A percentile compares a stretch with the other conserved stretches of the same genome.
phyloP scores from a whole-genome alignment of 1,284 basidiomycete genomes.

The Marasmius fiardii region DNA sequence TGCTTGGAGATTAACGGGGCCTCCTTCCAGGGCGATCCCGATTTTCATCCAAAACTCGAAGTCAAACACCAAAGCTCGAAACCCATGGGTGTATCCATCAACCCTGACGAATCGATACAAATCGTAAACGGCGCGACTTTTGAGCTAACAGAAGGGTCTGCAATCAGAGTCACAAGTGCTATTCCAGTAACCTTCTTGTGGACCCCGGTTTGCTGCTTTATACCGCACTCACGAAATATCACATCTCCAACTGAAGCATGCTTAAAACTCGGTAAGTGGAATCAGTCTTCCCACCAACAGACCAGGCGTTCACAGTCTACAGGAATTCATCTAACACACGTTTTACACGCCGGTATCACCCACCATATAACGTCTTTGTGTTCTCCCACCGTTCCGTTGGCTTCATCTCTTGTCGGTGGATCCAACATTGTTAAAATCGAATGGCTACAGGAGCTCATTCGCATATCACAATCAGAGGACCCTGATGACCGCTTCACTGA shows the following conservation, averaged over 20 bases:
- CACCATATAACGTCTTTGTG: constrained; percentile 58
- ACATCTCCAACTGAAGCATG: constrained; percentile 40
- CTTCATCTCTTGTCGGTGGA: constrained; percentile 52
- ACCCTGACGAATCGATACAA: not conserved
- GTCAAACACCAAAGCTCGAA: not conserved
- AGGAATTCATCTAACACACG: constrained; percentile 55
- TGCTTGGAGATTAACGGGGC: not conserved
- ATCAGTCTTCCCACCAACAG: not conserved
- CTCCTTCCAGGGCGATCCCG: not conserved
- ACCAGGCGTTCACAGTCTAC: not conserved
- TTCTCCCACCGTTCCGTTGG: constrained; percentile 42
- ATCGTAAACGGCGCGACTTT: not conserved
- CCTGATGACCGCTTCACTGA: constrained; percentile 32
- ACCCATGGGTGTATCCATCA: not conserved
- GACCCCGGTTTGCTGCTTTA: constrained; percentile 50
- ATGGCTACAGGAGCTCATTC: constrained; percentile 59
- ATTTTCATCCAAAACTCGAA: not conserved
- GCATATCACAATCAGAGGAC: constrained; percentile 30
- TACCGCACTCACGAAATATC: constrained; percentile 21
- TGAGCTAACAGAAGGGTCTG: not conserved
- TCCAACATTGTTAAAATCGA: constrained; percentile 57
- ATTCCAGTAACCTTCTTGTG: constrained; percentile 38
- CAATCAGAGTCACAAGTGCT: not conserved
- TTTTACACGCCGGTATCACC: constrained; percentile 42
- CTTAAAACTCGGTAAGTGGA: constrained; percentile 47